Percentiles rank a stretch among this genome's conserved stretches.
Conservation (phyloP, 164 flowering plant species). For the Chimonanthus salicifolius region DNA sequence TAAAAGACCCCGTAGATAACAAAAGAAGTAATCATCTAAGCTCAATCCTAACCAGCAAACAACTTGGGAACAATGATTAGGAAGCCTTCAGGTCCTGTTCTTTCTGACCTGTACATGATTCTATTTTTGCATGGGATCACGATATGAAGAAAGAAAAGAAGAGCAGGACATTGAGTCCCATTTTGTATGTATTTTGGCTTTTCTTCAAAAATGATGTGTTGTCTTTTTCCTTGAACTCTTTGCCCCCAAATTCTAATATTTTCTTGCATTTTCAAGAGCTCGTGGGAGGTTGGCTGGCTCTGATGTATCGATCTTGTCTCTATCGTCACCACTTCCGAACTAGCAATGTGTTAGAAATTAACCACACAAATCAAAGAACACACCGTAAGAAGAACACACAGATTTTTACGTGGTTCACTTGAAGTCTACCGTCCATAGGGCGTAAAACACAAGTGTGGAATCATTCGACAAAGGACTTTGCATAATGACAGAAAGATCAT, state of each 20-base stretch:
- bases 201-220: slow-evolving; percentile 5
- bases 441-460: no score
- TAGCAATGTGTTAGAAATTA: no score
- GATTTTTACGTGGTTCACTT: no score
- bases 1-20: neutral
- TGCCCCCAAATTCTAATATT: neutral
- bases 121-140: slow-evolving; percentile 5
- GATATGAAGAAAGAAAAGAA: neutral
- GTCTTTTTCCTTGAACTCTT: neutral
- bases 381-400: no score
- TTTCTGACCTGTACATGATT: neutral
- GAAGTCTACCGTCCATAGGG: no score
- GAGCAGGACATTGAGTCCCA: neutral
- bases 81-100: neutral
- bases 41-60: neutral
- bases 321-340: neutral
- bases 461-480: no score
- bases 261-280: neutral
- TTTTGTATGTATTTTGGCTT: neutral
- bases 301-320: neutral
- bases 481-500: no score
- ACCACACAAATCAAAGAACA: no score
- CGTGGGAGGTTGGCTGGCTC: neutral
- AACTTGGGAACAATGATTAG: neutral
- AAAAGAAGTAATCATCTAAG: neutral